Evolutionary conservation across 2,329 filamentous ascomycete species (phyloP), one percentile per base, ranked within the genome.

Genomic region (Trichoderma koningii): DNA sequence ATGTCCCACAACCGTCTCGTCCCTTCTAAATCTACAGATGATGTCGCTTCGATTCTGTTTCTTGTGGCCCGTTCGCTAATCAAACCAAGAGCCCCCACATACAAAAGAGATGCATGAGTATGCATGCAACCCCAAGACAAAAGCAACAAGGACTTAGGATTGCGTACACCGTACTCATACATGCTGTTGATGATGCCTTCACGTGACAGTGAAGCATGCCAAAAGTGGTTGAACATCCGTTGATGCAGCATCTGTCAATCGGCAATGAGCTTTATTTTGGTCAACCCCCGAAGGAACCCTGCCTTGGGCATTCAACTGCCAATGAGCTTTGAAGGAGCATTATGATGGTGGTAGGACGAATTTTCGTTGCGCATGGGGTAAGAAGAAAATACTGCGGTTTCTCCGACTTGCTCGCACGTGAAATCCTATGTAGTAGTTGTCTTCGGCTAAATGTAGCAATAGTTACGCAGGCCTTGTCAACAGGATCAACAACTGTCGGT

Each of bases 261-360:
- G 45, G 56, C 28, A 28, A 23, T 62, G 48, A 21, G 45, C 28
- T 17, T 51, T 26, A 23, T 42, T 61, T 60, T 42, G 12, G 48
- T 44, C 23, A 26, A 28, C 41, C 7, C 14, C n/a, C 23, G 38
- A 10, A 19, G 47, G 42, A 44, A 44, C n/a, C 38, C n/a, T 44
- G 48, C n/a, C 15, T 3, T 6, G 14, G 19, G 15, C 44, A 4
- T 5, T 61, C 2, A n/a, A 44, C 34, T 21, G 23, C n/a, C 38
- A 52, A 44, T 61, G 26, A 17, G n/a, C 17, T 44, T 10, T n/a
- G 10, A 6, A n/a, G 9, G 3, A 44, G 28, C n/a, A n/a, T 44
- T 19, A 23, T n/a, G 30, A 34, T 4, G 23, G 30, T 44, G 17
- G 21, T 17, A 52, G 23, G 23, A 23, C 21, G 21, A 3, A 14